These are phyloP conservation scores for Lojkania enalia DNA, from an alignment of 2,329 filamentous ascomycete species.

Conservation along the genomic window DNA sequence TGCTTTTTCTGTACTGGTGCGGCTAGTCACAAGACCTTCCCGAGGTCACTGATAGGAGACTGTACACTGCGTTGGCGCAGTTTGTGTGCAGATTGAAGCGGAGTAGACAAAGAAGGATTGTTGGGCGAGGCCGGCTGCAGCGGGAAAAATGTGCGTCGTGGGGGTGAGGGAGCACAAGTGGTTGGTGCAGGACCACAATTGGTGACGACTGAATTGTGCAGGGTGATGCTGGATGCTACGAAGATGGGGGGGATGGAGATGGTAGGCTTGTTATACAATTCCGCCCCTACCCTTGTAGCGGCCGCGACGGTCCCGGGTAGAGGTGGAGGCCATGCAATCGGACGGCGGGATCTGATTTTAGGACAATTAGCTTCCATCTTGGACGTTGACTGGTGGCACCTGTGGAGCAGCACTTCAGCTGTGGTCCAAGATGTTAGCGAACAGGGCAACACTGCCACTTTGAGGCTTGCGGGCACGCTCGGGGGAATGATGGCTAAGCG, in stretches of 20 bases:
- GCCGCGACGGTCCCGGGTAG: constrained; percentile 24
- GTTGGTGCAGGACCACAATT: constrained; percentile 25
- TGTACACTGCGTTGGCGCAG: constrained; percentile 36
- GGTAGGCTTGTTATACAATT: constrained; percentile 41
- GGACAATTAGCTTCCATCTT: constrained; percentile 19
- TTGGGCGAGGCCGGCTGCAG: constrained; percentile 29
- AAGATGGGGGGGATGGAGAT: constrained; percentile 20
- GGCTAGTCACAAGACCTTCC: constrained; percentile 40
- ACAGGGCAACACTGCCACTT: constrained; percentile 13
- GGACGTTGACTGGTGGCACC: constrained; percentile 22
- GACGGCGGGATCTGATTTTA: constrained; percentile 30
- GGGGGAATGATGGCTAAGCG: constrained; percentile 10
- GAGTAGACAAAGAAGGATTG: constrained; percentile 26
- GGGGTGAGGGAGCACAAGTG: constrained; percentile 26
- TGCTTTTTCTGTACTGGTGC: constrained; percentile 29
- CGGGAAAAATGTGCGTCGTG: constrained; percentile 31
- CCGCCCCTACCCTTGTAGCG: constrained; percentile 29
- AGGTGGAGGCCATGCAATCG: constrained; percentile 32
- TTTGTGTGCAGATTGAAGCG: constrained; percentile 18
- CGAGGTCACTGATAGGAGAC: constrained; percentile 30
- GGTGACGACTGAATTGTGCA: constrained; percentile 22
- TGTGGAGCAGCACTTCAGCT: constrained; percentile 1
- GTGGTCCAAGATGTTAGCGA: constrained; percentile 8
- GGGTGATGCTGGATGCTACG: constrained; percentile 18
- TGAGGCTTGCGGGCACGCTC: constrained; percentile 3